Evolutionary conservation across 306 rosid genomes (phyloP).

Genomic region (Fragaria iinumae): DNA sequence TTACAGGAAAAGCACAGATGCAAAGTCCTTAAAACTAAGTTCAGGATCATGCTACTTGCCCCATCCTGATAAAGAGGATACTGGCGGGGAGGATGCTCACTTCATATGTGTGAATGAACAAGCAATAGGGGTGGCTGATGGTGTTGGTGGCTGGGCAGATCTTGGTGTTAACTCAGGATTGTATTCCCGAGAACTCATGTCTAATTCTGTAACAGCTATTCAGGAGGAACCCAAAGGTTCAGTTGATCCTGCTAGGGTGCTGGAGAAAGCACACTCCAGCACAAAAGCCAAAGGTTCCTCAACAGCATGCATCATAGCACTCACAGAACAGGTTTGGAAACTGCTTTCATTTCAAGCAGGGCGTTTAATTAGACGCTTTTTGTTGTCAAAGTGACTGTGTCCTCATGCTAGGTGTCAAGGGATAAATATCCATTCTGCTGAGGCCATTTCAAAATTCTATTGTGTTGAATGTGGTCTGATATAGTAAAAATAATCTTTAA

Average conservation of each 20-base stretch:
- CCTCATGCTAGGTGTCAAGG: neutral
- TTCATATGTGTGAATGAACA: conserved; percentile 90
- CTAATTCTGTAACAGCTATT: conserved; percentile 74
- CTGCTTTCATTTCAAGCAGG: conserved; percentile 13
- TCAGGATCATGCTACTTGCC: conserved; percentile 96
- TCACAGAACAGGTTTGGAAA: conserved; percentile 69
- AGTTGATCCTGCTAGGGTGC: conserved; percentile 87
- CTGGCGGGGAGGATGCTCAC: conserved; percentile 99
- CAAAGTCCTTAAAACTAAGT: conserved; percentile 61
- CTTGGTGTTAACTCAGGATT: conserved; percentile 79
- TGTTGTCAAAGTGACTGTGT: neutral
- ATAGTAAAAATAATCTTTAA: neutral
- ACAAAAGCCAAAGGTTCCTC: conserved; percentile 94
- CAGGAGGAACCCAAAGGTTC: conserved; percentile 95
- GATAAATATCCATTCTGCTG: neutral
- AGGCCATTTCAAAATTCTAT: neutral
- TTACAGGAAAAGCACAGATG: conserved; percentile 60
- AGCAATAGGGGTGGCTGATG: conserved; percentile 97
- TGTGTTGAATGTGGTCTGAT: neutral
- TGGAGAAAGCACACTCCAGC: conserved; percentile 91
- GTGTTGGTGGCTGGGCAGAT: conserved; percentile 99
- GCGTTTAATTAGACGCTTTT: neutral
- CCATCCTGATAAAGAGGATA: conserved; percentile 95
- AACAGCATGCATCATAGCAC: conserved; percentile 94
- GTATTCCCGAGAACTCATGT: conserved; percentile 95